Percentiles rank a stretch among this genome's conserved stretches.
Conservation (phyloP, 495 filamentous ascomycete species). For the Opeltia flavorubescens region DNA sequence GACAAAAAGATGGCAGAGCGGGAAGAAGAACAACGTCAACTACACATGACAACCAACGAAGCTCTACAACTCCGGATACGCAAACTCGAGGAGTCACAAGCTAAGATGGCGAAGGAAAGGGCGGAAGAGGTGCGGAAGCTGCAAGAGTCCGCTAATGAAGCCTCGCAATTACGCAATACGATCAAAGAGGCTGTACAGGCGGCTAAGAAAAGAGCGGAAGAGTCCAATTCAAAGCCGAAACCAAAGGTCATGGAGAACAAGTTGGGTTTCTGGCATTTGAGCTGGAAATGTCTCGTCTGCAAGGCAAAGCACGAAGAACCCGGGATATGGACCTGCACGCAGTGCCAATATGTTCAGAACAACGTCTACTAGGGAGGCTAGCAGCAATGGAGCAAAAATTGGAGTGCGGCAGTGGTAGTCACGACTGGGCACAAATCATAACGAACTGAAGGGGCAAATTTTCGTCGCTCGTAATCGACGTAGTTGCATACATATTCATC, state of each 20-base stretch:
- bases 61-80: not conserved
- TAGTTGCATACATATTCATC: not conserved
- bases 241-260: not conserved
- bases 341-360: too few relatives aligned
- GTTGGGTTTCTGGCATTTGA: not conserved
- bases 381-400: not conserved
- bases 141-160: too few relatives aligned
- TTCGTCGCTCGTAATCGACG: not conserved
- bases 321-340: too few relatives aligned
- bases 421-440: not conserved
- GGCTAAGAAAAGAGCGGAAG: too few relatives aligned
- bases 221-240: not conserved
- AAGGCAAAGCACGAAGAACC: too few relatives aligned
- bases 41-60: not conserved
- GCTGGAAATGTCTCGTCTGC: too few relatives aligned
- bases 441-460: not conserved
- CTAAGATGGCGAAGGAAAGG: too few relatives aligned
- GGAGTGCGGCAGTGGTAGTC: not conserved
- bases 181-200: too few relatives aligned
- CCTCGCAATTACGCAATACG: too few relatives aligned
- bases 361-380: too few relatives aligned
- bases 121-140: too few relatives aligned
- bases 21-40: not conserved
- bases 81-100: not conserved
- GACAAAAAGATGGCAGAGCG: not conserved